Conservation (phyloP, 2,329 filamentous ascomycete genomes). For the Xylariaceae sp. region DNA sequence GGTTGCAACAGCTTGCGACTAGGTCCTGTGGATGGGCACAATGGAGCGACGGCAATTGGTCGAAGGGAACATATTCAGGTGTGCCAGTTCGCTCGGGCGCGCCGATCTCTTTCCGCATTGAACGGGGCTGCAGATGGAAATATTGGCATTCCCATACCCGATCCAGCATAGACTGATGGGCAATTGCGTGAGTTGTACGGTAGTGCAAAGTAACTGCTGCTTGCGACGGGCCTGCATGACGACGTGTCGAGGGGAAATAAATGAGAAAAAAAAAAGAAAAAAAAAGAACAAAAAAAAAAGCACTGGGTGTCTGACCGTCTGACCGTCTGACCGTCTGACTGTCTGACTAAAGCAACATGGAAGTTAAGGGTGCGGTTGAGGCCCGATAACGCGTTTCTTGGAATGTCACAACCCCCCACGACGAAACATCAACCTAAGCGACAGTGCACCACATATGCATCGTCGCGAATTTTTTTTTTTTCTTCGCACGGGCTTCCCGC, state of each 20-base stretch:
- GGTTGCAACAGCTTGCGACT: background rate
- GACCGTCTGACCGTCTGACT: background rate
- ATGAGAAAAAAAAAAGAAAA: too few species aligned
- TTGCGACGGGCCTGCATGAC: conserved; percentile 9
- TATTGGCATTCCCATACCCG: conserved; percentile 8
- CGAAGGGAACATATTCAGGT: conserved; percentile 22
- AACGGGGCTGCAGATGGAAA: conserved; percentile 21
- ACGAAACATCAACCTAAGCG: background rate
- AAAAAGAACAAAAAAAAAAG: too few species aligned
- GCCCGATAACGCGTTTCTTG: background rate
- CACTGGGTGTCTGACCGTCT: background rate
- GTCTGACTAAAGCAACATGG: background rate
- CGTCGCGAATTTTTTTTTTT: background rate
- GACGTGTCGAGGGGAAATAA: conserved; percentile 14
- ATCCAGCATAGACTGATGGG: background rate
- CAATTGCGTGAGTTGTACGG: background rate
- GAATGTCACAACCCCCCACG: background rate
- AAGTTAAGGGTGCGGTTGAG: background rate
- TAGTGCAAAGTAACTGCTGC: too few species aligned
- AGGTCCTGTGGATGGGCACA: background rate
- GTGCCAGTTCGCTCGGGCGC: conserved; percentile 27
- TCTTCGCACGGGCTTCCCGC: background rate
- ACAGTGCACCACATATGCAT: background rate
- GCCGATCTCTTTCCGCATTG: conserved; percentile 22
- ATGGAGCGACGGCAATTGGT: conserved; percentile 14